phyloP scores from a whole-genome alignment of 768 basidiomycete species.

The Mycena albidolilacea region DNA sequence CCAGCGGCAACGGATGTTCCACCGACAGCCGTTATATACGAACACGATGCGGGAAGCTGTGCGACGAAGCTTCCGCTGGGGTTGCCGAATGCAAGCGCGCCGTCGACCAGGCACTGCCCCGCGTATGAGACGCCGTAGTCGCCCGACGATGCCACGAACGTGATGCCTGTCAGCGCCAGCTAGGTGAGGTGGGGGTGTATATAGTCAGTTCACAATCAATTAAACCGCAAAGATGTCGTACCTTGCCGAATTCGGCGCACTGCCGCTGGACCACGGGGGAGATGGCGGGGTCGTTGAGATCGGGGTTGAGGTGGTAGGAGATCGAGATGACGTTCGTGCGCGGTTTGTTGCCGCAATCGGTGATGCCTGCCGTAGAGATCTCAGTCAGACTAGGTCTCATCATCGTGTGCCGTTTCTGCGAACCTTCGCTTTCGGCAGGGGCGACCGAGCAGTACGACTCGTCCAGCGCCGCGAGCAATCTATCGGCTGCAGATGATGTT shows the following conservation, averaged over 20 bases:
- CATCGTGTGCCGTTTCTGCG: too few species aligned
- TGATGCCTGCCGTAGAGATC: constrained; percentile 12
- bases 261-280: constrained; percentile 26
- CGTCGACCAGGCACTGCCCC: constrained; percentile 19
- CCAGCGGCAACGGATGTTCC: constrained; percentile 24
- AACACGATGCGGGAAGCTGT: constrained; percentile 26
- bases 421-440: constrained; percentile 22
- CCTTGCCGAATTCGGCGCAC: constrained; percentile 30
- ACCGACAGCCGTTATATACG: constrained; percentile 27
- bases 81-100: constrained; percentile 17
- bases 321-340: constrained; percentile 31
- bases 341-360: constrained; percentile 32
- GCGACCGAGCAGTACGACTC: constrained; percentile 24
- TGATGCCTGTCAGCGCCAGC: constrained; percentile 26
- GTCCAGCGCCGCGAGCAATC: constrained; percentile 25
- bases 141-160: constrained; percentile 26
- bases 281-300: constrained; percentile 28
- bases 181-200: background rate
- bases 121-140: constrained; percentile 30
- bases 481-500: constrained; percentile 15
- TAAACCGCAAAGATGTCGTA: background rate
- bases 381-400: too few species aligned
- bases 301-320: constrained; percentile 31
- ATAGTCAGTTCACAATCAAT: background rate
- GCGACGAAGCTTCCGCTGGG: constrained; percentile 27